These are phyloP conservation scores for Laetiporus sulphureus DNA, from an alignment of 1,284 basidiomycete genomes.

Conservation along the genomic window DNA sequence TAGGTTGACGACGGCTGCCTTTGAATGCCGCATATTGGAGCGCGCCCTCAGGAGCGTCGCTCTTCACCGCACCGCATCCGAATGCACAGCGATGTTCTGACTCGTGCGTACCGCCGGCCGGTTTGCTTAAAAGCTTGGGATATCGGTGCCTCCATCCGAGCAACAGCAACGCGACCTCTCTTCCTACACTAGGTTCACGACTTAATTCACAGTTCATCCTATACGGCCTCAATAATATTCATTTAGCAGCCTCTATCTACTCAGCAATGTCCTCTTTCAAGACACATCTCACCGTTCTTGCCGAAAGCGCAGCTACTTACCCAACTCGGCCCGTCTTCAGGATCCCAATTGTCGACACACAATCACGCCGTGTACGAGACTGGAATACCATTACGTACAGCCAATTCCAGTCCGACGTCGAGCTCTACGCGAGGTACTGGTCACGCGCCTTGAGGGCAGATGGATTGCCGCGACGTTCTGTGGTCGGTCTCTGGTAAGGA, in stretches of 20 bases:
- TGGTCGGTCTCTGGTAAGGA: slow-evolving; percentile 59
- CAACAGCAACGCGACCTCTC: too few relatives aligned
- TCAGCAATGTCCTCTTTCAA: slow-evolving; percentile 16
- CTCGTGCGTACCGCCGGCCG: too few relatives aligned
- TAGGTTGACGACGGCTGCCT: too few relatives aligned
- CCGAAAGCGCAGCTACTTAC: slow-evolving; percentile 35
- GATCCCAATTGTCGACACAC: slow-evolving; percentile 33
- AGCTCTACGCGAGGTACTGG: slow-evolving; percentile 49
- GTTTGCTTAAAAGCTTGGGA: too few relatives aligned
- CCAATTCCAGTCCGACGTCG: slow-evolving; percentile 47
- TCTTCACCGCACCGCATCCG: too few relatives aligned
- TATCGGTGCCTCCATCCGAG: too few relatives aligned
- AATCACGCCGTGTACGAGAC: slow-evolving; percentile 26
- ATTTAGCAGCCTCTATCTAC: background rate
- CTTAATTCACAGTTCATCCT: too few relatives aligned
- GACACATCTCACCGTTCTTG: slow-evolving; percentile 45
- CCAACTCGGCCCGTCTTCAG: slow-evolving; percentile 40
- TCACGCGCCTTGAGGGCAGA: slow-evolving; percentile 33
- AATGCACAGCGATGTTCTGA: too few relatives aligned
- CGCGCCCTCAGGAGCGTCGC: too few relatives aligned
- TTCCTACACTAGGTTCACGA: too few relatives aligned
- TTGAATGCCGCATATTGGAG: too few relatives aligned
- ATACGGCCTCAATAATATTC: too few relatives aligned
- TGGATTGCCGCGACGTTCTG: slow-evolving; percentile 42
- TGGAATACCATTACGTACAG: slow-evolving; percentile 47